Conservation (phyloP, 345 rosid species). For the Aethionema arabicum region DNA sequence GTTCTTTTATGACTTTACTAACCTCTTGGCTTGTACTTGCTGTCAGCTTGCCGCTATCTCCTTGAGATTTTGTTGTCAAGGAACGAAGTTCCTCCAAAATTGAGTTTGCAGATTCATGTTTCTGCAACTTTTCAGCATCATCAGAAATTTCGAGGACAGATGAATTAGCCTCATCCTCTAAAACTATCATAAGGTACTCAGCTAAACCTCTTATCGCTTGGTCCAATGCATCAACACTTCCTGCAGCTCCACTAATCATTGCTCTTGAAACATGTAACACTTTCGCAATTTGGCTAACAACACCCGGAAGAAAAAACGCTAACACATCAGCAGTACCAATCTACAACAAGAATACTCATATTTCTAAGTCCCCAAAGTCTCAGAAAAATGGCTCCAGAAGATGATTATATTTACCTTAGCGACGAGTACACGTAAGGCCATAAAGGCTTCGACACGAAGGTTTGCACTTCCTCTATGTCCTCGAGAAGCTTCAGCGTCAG, state of each 20-base stretch:
- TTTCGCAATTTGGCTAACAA: slow-evolving; percentile 79
- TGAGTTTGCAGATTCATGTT: slow-evolving; percentile 46
- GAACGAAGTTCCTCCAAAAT: slow-evolving; percentile 63
- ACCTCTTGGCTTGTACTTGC: slow-evolving; percentile 40
- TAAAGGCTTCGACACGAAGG: slow-evolving; percentile 74
- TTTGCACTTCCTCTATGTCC: slow-evolving; percentile 87
- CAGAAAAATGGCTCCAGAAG: not conserved
- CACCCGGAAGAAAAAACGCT: slow-evolving; percentile 96
- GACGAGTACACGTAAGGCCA: slow-evolving; percentile 72
- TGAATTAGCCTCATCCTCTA: slow-evolving; percentile 65
- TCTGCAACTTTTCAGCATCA: slow-evolving; percentile 35
- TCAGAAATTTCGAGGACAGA: slow-evolving; percentile 37
- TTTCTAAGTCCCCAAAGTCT: slow-evolving; percentile 4
- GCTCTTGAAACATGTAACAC: slow-evolving; percentile 72
- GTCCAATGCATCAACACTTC: slow-evolving; percentile 73
- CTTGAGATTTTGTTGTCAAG: slow-evolving; percentile 50
- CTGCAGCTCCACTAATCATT: slow-evolving; percentile 93
- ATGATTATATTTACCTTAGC: slow-evolving; percentile 60
- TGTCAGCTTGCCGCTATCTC: slow-evolving; percentile 35
- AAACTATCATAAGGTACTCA: slow-evolving; percentile 89
- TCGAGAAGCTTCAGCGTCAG: slow-evolving; percentile 74
- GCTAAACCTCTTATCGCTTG: slow-evolving; percentile 85
- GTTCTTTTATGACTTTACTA: slow-evolving; percentile 25
- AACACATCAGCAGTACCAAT: slow-evolving; percentile 85
- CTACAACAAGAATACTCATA: slow-evolving; percentile 40